Evolutionary conservation across 495 filamentous ascomycete species (phyloP), one percentile per base, ranked within the genome.

Genomic region (Trichoderma gamsii): DNA sequence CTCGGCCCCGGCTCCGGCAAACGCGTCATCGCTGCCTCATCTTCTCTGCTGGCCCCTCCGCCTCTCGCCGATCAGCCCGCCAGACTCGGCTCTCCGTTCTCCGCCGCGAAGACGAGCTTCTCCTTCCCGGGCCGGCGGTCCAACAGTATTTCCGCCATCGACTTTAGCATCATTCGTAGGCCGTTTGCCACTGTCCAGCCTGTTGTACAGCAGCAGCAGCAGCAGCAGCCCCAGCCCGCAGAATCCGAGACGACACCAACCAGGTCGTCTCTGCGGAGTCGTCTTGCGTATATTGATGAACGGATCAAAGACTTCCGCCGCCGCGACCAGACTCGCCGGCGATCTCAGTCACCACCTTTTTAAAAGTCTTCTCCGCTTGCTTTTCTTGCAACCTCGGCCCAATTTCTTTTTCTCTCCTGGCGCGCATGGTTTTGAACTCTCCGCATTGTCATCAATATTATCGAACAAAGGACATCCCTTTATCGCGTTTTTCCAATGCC

Each of bases 71-170:
- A 73, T 7, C 74, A 74, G 8, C 78, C 76, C 9, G 77, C 76
- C 25, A 79, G 83, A 16, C 75, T 86, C 3, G 83, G 84, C 38
- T 86, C 84, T 7, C 84, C 83, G 0, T 84, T 85, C 51, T 74
- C 79, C 1, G 79, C 72, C 25, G 67, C 75, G 21, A 74, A 71
- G 56, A 78, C 81, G 1, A 82, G 80, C 70, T 76, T 78, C 63
- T 84, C 79, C 70, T 85, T 84, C 69, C 81, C 83, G 65, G 43
- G 65, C 11, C 41, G 43, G 41, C 18, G 43, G 43, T 66, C 41
- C 21, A 82, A 80, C 67, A 76, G 83, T 13, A 49, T 81, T 21
- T 75, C 74, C 63, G 41, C 76, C 79, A 16, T 75, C 70, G 35
- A 79, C 27, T 67, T 80, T 61, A 76, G 77, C 11, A 78, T 81